Percentiles rank a stretch among this genome's conserved stretches.
Evolutionary conservation across 306 rosid genomes (phyloP).

Genomic region (Coriaria nepalensis): DNA sequence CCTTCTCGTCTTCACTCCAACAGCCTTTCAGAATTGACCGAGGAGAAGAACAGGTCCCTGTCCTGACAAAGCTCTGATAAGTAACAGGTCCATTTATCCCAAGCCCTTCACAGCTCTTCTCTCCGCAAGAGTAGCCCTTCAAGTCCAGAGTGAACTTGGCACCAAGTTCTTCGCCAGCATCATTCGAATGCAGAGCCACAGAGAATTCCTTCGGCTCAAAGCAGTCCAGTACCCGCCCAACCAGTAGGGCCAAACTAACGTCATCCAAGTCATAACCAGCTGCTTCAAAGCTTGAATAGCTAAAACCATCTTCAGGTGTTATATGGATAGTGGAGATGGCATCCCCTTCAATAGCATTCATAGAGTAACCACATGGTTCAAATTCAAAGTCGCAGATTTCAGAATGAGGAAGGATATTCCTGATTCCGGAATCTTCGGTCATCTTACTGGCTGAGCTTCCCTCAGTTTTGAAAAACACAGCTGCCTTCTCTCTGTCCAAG

Average conservation of each 20-base stretch:
- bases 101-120: conserved; percentile 34
- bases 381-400: conserved; percentile 82
- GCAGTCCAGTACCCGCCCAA: conserved; percentile 64
- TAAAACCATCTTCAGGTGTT: conserved; percentile 94
- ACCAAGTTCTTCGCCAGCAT: conserved; percentile 15
- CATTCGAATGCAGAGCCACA: conserved; percentile 49
- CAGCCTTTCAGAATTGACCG: conserved; percentile 65
- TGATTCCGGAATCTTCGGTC: conserved; percentile 67
- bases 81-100: conserved; percentile 43
- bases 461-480: conserved; percentile 49
- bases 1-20: conserved; percentile 84
- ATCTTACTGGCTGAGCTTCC: conserved; percentile 41
- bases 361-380: conserved; percentile 92
- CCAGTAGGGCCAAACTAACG: conserved; percentile 27
- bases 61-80: conserved; percentile 33
- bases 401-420: conserved; percentile 66
- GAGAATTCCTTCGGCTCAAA: conserved; percentile 76
- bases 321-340: conserved; percentile 87
- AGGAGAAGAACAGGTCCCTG: conserved; percentile 42
- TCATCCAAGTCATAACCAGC: conserved; percentile 52
- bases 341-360: conserved; percentile 72
- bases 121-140: conserved; percentile 41
- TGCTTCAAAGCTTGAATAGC: conserved; percentile 90
- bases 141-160: conserved; percentile 31
- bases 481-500: conserved; percentile 53